A percentile compares a stretch with the other conserved stretches of the same genome.
Evolutionary conservation across 129 eudicot species (phyloP).

Genomic region (Centella asiatica): DNA sequence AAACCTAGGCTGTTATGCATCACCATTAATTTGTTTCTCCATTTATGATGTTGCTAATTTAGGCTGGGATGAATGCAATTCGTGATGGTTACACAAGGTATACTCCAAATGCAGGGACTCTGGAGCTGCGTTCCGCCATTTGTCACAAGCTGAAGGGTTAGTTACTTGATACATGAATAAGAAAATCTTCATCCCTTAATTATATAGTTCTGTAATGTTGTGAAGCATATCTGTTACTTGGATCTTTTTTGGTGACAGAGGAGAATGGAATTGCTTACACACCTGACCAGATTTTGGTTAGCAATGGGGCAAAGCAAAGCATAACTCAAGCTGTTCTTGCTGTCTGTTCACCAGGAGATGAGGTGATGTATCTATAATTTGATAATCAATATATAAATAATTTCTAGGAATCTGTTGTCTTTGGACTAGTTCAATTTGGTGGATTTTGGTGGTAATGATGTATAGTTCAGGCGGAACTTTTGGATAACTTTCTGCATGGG

Average conservation of each 20-base stretch:
- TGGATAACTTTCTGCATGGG: too few species aligned
- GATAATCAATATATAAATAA: neutral
- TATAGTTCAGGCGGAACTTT: too few species aligned
- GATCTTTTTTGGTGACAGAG: constrained; percentile 33
- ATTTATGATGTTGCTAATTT: constrained; percentile 6
- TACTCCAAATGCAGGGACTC: constrained; percentile 94
- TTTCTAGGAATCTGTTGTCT: neutral
- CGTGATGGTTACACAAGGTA: constrained; percentile 91
- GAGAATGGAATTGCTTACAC: constrained; percentile 79
- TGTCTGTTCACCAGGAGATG: constrained; percentile 98
- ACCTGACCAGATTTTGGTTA: constrained; percentile 86
- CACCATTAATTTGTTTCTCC: neutral
- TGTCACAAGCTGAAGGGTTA: constrained; percentile 77
- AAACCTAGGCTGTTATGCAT: neutral
- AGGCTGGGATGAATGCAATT: constrained; percentile 91
- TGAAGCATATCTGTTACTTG: neutral
- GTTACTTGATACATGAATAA: constrained; percentile 13
- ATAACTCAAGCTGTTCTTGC: constrained; percentile 88
- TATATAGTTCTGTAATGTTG: neutral
- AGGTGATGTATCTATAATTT: constrained; percentile 36
- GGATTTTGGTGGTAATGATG: too few species aligned
- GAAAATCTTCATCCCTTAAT: neutral
- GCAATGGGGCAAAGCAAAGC: constrained; percentile 96
- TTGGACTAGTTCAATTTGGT: too few species aligned
- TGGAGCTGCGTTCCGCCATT: constrained; percentile 78